Evolutionary conservation across 73 alveolate species (phyloP), one percentile per base, ranked within the genome.

Genomic region (Symbiodinium pilosum): DNA sequence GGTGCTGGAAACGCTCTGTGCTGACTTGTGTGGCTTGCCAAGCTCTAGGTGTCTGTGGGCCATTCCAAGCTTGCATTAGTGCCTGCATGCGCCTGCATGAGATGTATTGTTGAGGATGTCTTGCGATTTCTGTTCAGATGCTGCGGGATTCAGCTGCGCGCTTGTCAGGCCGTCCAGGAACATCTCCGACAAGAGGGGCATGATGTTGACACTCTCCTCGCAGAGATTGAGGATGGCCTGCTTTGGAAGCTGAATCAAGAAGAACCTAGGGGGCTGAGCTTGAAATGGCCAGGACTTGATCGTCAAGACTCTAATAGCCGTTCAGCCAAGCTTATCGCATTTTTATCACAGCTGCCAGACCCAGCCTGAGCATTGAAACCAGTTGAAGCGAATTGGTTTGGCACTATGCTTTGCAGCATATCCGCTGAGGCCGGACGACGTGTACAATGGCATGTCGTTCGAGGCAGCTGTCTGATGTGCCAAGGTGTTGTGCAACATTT

Each of bases 241-340:
- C 24, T 47, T 47, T 47, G 21, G 21, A 47, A 14, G 59, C 59
- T 47, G 59, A 6, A 47, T 47, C 21, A 14, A 14, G n/a, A n/a
- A n/a, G n/a, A n/a, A n/a, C n/a, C n/a, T 47, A 14, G 59, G 59
- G 59, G 59, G 59, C 21, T 6, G 59, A 14, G 59, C 14, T 47
- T 47, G 14, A 47, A 47, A 47, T 47, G 6, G 56, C 54, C 87
- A 91, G 97, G 99, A 99, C 83, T 93, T 99, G 87, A 86, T 94
- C 81, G 86, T 99, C 86, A 99, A 99, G 99, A 99, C 99, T 28
- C 89, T 99, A 47, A 84, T 99, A 77, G 73, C 99, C 1, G 99
- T 99, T 71, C 98, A 99, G 94, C 99, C 99, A 8, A 73, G 98
- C 39, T 88, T 99, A 32, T 93, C 98, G 18, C 99, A 99, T 89